A percentile compares a stretch with the other conserved stretches of the same genome.
These are phyloP conservation scores for Geotrichum restrictum DNA, from an alignment of 1,139 yeast genomes.

Conservation along the genomic window DNA sequence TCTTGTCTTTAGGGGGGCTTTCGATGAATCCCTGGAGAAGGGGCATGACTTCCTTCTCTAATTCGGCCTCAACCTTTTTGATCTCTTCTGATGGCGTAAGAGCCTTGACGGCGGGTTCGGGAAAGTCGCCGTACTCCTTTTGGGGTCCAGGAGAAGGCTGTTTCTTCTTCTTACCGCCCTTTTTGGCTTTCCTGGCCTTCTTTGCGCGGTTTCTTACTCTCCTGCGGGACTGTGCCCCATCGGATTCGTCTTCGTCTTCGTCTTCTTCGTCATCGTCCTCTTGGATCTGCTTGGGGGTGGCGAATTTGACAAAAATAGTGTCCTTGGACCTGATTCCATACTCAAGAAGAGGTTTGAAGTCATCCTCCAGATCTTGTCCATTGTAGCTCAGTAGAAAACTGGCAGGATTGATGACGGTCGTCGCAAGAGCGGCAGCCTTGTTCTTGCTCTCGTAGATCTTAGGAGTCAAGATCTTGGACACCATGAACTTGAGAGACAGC, in stretches of 20 bases:
- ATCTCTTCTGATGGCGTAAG: constrained; percentile 34
- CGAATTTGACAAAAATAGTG: constrained; percentile 31
- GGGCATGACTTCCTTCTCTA: constrained; percentile 34
- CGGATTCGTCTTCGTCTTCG: background rate
- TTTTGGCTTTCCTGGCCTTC: constrained; percentile 15
- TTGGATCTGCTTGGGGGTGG: background rate
- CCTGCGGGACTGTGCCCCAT: constrained; percentile 11
- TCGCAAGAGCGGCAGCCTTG: constrained; percentile 1
- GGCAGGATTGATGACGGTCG: constrained; percentile 17
- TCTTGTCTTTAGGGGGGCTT: constrained; percentile 31
- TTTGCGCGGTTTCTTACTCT: constrained; percentile 15
- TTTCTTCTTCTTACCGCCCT: constrained; percentile 20
- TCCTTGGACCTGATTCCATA: constrained; percentile 35
- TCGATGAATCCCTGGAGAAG: constrained; percentile 38
- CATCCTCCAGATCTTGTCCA: constrained; percentile 36
- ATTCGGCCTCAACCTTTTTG: constrained; percentile 30
- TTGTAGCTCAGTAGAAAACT: constrained; percentile 35
- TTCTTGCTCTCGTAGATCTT: constrained; percentile 15
- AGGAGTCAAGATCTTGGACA: constrained; percentile 19
- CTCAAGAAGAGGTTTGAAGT: constrained; percentile 31
- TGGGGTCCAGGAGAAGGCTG: constrained; percentile 7
- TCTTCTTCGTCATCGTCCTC: constrained; percentile 23
- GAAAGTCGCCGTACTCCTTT: constrained; percentile 16
- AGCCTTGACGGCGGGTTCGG: constrained; percentile 24
- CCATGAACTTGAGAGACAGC: constrained; percentile 15